phyloP scores from a whole-genome alignment of 2,329 filamentous ascomycete species.

The Venturia effusa region DNA sequence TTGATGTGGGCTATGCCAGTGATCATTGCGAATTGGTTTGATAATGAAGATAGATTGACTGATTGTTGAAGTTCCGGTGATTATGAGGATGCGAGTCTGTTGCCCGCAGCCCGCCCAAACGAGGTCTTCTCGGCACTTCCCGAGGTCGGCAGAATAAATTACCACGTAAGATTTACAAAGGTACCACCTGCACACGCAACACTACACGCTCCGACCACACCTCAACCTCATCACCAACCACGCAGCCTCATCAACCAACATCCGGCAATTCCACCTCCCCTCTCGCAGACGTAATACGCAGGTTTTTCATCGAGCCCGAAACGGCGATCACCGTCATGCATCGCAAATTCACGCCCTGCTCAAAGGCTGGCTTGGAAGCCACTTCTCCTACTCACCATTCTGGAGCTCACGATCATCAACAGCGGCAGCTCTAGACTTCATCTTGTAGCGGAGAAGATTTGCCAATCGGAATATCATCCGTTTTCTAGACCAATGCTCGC shows the following conservation, averaged over 20 bases:
- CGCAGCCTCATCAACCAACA: not conserved
- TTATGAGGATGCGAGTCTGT: not conserved
- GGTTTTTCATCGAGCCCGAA: no score
- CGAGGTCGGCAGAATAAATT: no score
- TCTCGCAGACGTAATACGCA: no score
- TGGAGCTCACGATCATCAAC: no score
- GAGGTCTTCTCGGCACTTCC: not conserved
- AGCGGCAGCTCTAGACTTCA: not conserved
- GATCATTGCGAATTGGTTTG: conserved; percentile 31
- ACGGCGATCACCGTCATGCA: no score
- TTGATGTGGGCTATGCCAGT: conserved; percentile 47
- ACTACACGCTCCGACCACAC: not conserved
- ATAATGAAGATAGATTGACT: not conserved
- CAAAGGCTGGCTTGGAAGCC: no score
- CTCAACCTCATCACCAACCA: not conserved
- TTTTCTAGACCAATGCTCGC: not conserved
- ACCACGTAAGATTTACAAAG: no score
- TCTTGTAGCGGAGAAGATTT: no score
- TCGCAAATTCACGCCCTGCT: no score
- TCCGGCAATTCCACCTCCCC: no score
- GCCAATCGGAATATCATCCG: not conserved
- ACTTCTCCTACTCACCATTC: no score
- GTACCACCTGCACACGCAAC: not conserved
- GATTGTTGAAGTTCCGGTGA: not conserved
- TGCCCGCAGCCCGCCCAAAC: no score